Percentiles rank a stretch among this genome's conserved stretches.
Evolutionary conservation across 2,329 filamentous ascomycete genomes (phyloP).

Genomic region (Sclerotinia glacialis): DNA sequence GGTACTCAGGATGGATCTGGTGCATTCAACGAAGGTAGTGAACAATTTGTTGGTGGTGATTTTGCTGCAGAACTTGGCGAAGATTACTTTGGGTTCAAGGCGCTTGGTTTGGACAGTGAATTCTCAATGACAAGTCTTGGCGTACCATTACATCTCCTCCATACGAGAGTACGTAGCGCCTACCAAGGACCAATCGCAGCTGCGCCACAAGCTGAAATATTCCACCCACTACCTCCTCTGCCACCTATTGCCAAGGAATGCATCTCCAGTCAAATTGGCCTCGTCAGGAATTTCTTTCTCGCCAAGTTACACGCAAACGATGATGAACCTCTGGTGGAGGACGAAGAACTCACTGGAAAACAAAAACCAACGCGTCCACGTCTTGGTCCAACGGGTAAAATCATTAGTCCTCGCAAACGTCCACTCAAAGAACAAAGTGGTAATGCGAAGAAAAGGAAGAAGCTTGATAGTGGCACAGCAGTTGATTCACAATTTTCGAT

Average conservation of each 20-base stretch:
- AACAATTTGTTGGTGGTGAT: slow-evolving; percentile 94
- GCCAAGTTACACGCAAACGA: slow-evolving; percentile 81
- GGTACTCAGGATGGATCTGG: slow-evolving; percentile 79
- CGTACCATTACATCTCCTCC: slow-evolving; percentile 89
- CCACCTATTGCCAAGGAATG: slow-evolving; percentile 78
- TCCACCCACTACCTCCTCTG: slow-evolving; percentile 65
- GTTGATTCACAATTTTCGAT: slow-evolving; percentile 38
- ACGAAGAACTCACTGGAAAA: slow-evolving; percentile 91
- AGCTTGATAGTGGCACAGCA: slow-evolving; percentile 55
- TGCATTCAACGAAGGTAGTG: slow-evolving; percentile 93
- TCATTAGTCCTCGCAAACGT: slow-evolving; percentile 78
- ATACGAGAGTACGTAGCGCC: slow-evolving; percentile 82
- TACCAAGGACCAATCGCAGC: slow-evolving; percentile 68
- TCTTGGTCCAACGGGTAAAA: slow-evolving; percentile 77
- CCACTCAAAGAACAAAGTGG: slow-evolving; percentile 79
- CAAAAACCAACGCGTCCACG: slow-evolving; percentile 64
- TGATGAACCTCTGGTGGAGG: slow-evolving; percentile 81
- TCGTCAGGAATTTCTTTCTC: slow-evolving; percentile 89
- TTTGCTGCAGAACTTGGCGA: slow-evolving; percentile 97
- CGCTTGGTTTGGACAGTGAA: slow-evolving; percentile 87
- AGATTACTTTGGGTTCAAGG: slow-evolving; percentile 98
- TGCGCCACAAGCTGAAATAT: slow-evolving; percentile 51
- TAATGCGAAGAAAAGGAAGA: slow-evolving; percentile 84
- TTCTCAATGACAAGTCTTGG: slow-evolving; percentile 84
- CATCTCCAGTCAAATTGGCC: slow-evolving; percentile 75